phyloP scores from a whole-genome alignment of 306 rosid species.

The Cercis canadensis region DNA sequence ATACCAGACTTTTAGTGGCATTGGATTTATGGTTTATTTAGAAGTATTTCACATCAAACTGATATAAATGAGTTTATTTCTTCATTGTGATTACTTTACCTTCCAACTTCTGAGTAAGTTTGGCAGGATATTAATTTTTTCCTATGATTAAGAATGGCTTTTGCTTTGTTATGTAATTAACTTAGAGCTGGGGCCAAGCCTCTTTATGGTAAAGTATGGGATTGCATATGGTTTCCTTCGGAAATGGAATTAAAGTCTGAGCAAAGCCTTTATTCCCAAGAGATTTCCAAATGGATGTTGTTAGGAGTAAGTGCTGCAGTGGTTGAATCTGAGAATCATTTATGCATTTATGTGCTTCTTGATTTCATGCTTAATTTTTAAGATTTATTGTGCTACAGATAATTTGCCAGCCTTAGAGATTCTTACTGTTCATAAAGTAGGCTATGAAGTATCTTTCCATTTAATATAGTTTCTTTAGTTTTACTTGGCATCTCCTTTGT shows the following conservation, averaged over 20 bases:
- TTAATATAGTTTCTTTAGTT: conserved; percentile 18
- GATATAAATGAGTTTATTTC: background rate
- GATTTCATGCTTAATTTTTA: background rate
- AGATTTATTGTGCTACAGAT: conserved; percentile 9
- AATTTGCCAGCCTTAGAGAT: conserved; percentile 32
- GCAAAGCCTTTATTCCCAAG: background rate
- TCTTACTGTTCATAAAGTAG: conserved; percentile 41
- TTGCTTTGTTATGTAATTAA: conserved; percentile 1
- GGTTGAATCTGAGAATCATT: conserved; percentile 2
- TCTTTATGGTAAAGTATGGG: background rate
- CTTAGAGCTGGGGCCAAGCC: background rate
- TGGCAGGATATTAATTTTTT: conserved; percentile 3
- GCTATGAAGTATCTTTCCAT: conserved; percentile 39
- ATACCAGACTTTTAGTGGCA: background rate
- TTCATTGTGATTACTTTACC: background rate
- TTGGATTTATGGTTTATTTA: background rate
- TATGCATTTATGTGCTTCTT: background rate
- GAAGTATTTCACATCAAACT: conserved; percentile 1
- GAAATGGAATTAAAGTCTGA: conserved; percentile 8
- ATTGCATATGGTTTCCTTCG: background rate
- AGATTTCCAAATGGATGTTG: background rate
- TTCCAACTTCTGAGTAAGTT: background rate
- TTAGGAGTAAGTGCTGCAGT: background rate
- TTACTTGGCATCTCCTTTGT: conserved; percentile 42
- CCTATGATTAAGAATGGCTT: background rate